phyloP scores from a whole-genome alignment of 257 asterid species.

The Scutellaria minor region DNA sequence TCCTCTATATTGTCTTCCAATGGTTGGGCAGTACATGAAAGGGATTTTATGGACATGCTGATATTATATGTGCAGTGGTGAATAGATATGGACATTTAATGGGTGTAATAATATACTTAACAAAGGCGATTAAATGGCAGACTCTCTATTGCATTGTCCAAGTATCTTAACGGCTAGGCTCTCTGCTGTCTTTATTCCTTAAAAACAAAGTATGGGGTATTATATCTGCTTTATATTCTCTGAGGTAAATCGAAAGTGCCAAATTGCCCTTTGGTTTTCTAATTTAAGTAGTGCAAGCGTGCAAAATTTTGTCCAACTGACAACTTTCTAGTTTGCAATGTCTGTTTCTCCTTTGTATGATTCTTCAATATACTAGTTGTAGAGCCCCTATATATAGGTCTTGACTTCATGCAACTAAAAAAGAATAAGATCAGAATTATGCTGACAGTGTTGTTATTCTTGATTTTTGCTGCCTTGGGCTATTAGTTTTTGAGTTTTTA shows the following conservation, averaged over 20 bases:
- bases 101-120: slow-evolving; percentile 17
- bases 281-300: neutral
- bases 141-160: neutral
- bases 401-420: slow-evolving; percentile 4
- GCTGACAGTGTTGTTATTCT: slow-evolving; percentile 9
- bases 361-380: neutral
- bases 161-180: neutral
- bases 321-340: neutral
- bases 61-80: slow-evolving; percentile 20
- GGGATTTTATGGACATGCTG: slow-evolving; percentile 18
- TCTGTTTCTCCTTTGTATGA: neutral
- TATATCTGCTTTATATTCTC: slow-evolving; percentile 19
- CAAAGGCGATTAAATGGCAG: slow-evolving; percentile 1
- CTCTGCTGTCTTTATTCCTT: neutral
- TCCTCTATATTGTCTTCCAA: neutral
- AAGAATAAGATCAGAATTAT: neutral
- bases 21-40: neutral
- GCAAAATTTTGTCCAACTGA: neutral
- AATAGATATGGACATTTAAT: slow-evolving; percentile 1
- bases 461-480: neutral
- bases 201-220: slow-evolving; percentile 9
- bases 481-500: neutral
- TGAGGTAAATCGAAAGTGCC: slow-evolving; percentile 6
- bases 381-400: slow-evolving; percentile 1
- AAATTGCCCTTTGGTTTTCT: slow-evolving; percentile 2